phyloP scores from a whole-genome alignment of 1,139 yeast species.

The Hansenula sp. region DNA sequence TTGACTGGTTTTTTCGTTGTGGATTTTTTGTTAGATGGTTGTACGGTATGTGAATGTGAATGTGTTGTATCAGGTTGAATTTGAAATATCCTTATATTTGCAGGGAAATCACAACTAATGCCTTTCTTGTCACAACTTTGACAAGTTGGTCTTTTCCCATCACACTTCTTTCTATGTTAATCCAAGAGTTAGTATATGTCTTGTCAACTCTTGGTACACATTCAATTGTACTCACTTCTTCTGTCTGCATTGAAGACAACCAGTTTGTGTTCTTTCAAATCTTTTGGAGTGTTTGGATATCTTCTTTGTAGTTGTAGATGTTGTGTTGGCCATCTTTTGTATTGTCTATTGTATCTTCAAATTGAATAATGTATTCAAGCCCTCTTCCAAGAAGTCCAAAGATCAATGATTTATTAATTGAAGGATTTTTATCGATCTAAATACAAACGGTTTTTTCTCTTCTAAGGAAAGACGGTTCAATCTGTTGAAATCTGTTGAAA shows the following conservation, averaged over 20 bases:
- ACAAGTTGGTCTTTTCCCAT: constrained; percentile 46
- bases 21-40: not conserved
- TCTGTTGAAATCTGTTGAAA: no score
- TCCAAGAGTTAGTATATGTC: not conserved
- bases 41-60: constrained; percentile 2
- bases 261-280: constrained; percentile 23
- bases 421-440: not conserved
- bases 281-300: constrained; percentile 20
- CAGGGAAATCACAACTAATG: constrained; percentile 19
- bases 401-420: not conserved
- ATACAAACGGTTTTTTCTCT: not conserved
- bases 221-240: constrained; percentile 15
- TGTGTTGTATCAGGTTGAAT: constrained; percentile 3
- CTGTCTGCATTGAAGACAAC: constrained; percentile 24
- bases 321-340: not conserved
- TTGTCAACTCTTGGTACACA: not conserved
- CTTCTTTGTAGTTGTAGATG: not conserved
- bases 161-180: constrained; percentile 37
- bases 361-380: not conserved
- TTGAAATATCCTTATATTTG: constrained; percentile 21
- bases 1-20: no score
- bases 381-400: no score
- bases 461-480: no score
- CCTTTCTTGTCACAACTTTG: constrained; percentile 40
- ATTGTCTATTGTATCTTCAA: not conserved